phyloP scores from a whole-genome alignment of 345 rosid genomes.

The Eucalyptus virginea region DNA sequence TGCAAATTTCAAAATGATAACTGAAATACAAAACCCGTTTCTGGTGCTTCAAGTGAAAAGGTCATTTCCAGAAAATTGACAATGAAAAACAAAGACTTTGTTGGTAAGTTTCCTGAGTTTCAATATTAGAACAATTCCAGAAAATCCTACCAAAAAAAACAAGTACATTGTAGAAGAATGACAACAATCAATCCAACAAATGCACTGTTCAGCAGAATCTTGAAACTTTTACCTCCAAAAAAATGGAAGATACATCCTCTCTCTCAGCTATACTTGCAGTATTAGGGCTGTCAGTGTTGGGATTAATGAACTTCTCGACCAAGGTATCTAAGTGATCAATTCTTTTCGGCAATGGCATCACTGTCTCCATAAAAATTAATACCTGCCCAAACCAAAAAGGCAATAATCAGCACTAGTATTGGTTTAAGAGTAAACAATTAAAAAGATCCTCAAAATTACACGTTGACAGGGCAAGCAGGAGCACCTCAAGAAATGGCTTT shows the following conservation, averaged over 20 bases:
- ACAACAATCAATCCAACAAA: not conserved
- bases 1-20: not conserved
- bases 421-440: not conserved
- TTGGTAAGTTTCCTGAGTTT: not conserved
- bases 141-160: not conserved
- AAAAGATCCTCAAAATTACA: not conserved
- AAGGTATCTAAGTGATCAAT: slow-evolving; percentile 60
- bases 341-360: slow-evolving; percentile 55
- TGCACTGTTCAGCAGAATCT: not conserved
- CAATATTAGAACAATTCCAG: not conserved
- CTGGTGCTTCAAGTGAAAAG: not conserved
- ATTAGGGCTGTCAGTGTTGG: slow-evolving; percentile 37
- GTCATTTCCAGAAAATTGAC: not conserved
- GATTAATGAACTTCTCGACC: slow-evolving; percentile 56
- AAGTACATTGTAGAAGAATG: not conserved
- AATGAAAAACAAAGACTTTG: not conserved
- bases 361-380: slow-evolving; percentile 61
- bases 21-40: not conserved
- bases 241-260: slow-evolving; percentile 83
- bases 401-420: not conserved
- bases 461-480: not conserved
- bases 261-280: slow-evolving; percentile 50
- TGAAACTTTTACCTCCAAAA: slow-evolving; percentile 55
- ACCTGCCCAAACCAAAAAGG: slow-evolving; percentile 24
- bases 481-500: slow-evolving; percentile 70